These are phyloP conservation scores for Boletus sensibilis DNA, from an alignment of 768 basidiomycete species.

Conservation along the genomic window DNA sequence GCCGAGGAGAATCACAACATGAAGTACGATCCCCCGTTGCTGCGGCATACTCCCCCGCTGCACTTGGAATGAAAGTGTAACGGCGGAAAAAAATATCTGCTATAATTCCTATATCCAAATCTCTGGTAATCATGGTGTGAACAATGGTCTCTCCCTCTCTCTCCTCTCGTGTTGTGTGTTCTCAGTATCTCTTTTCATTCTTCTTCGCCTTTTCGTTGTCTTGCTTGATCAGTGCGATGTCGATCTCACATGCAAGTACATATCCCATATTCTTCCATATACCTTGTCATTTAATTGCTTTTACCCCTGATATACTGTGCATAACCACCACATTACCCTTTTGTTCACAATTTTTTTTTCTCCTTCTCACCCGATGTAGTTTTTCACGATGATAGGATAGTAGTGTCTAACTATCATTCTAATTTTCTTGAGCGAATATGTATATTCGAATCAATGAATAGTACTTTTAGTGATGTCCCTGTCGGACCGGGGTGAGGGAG, in stretches of 20 bases:
- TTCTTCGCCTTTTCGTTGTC: neutral
- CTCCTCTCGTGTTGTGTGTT: conserved; percentile 4
- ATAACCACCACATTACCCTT: conserved; percentile 16
- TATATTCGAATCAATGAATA: conserved; percentile 1
- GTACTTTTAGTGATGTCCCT: neutral
- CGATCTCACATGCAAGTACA: conserved; percentile 12
- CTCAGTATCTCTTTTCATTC: neutral
- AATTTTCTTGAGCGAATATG: conserved; percentile 14
- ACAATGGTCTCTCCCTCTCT: conserved; percentile 22
- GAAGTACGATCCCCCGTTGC: conserved; percentile 47
- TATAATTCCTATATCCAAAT: conserved; percentile 27
- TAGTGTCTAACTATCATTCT: conserved; percentile 14
- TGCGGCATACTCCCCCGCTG: conserved; percentile 45
- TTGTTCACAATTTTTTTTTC: neutral
- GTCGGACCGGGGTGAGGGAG: neutral
- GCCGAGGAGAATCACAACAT: conserved; percentile 36
- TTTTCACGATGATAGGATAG: conserved; percentile 10
- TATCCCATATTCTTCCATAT: conserved; percentile 19
- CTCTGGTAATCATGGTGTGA: conserved; percentile 24
- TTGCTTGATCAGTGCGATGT: conserved; percentile 6
- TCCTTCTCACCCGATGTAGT: conserved; percentile 5
- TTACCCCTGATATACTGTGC: conserved; percentile 20
- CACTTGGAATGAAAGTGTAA: conserved; percentile 50
- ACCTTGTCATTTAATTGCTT: conserved; percentile 25
- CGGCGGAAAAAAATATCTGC: conserved; percentile 7